Evolutionary conservation across 2,329 filamentous ascomycete genomes (phyloP), one percentile per base, ranked within the genome.

Genomic region (Pseudovirgaria hyperparasitica): DNA sequence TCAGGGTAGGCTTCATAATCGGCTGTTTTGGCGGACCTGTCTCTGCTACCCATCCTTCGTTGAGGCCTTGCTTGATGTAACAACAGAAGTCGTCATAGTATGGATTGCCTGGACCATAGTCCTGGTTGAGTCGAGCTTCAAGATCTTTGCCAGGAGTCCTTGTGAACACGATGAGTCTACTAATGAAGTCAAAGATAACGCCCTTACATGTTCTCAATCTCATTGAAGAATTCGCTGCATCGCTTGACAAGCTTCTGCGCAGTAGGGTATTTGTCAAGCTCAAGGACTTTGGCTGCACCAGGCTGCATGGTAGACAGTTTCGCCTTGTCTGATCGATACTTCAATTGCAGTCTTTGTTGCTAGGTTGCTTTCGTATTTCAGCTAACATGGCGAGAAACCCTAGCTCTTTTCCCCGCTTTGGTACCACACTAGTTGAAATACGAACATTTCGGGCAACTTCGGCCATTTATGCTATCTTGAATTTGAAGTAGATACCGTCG

Each of bases 31-130:
- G n/a, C n/a, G n/a, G n/a, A n/a, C n/a, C n/a, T n/a, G n/a, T n/a
- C n/a, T n/a, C n/a, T 7, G 52, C 51, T 4, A 48, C 41, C 50
- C 50, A 56, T 19, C 51, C 52, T 40, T 56, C 51, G 12, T 44
- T 24, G 2, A 54, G 34, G 3, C 52, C 50, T 36, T 46, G 36
- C n/a, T 42, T 46, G 18, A 47, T 48, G 7, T 50, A 33, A 0
- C 25, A 30, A 28, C 51, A 53, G 18, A 55, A 42, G 20, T 54
- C 48, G 23, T 52, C 48, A 33, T 52, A 55, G 32, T 49, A 46
- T 3, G 42, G 27, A 20, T 44, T 51, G n/a, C 50, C 49, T 1
- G 52, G 46, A 4, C 52, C 51, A 24, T 54, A 55, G 30, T 46
- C 28, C 8, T 27, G 26, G 33, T 54, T 55, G 4, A 54, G 41